Percentiles rank a stretch among this genome's conserved stretches.
phyloP scores from a whole-genome alignment of 176 grass and related monocot genomes.

The Alopecurus myosuroides region DNA sequence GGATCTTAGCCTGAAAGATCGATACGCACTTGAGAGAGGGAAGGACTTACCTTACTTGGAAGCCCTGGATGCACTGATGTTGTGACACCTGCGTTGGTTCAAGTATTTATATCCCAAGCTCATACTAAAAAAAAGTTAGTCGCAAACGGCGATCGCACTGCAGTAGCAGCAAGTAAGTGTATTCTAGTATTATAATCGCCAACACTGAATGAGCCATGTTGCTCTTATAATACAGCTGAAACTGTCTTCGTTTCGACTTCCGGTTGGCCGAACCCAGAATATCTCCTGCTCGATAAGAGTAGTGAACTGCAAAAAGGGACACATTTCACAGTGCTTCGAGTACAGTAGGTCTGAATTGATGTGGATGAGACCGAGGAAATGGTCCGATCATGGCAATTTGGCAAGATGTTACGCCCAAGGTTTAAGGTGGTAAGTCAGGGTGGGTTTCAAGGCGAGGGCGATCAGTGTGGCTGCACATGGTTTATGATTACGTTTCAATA shows the following conservation, averaged over 20 bases:
- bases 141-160: constrained; percentile 31
- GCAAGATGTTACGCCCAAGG: background rate
- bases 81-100: constrained; percentile 36
- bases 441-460: background rate
- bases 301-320: background rate
- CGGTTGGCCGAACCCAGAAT: background rate
- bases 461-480: too few relatives aligned
- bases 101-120: constrained; percentile 25
- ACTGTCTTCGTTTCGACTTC: background rate
- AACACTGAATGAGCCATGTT: constrained; percentile 13
- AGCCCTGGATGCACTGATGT: constrained; percentile 34
- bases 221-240: background rate
- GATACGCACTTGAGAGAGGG: background rate
- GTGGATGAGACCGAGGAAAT: background rate
- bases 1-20: constrained; percentile 7
- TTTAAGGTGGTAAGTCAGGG: background rate
- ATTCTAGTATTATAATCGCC: constrained; percentile 10
- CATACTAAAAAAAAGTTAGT: constrained; percentile 19
- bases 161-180: background rate
- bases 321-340: constrained; percentile 18
- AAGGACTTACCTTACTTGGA: constrained; percentile 34
- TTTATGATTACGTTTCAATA: too few relatives aligned
- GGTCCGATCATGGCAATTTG: constrained; percentile 12
- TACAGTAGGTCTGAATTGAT: background rate
- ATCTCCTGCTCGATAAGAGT: background rate